Evolutionary conservation across 2,329 filamentous ascomycete species (phyloP).

Genomic region (Chrysoporthe austroafricana): DNA sequence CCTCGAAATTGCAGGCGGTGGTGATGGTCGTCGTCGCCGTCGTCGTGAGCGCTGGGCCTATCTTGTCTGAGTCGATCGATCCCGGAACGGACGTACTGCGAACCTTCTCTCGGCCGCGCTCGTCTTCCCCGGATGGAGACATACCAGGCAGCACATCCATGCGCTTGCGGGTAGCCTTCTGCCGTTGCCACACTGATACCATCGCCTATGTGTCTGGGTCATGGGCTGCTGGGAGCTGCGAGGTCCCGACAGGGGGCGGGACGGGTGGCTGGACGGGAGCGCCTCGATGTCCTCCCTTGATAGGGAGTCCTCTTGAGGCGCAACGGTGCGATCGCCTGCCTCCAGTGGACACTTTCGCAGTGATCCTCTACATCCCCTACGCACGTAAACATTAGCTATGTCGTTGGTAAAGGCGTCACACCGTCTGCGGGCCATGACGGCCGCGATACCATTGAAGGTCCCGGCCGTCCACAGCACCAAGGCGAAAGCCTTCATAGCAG

Average conservation of each 20-base stretch:
- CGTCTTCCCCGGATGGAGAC: too few relatives aligned
- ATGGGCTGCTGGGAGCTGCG: not conserved
- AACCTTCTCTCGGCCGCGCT: too few relatives aligned
- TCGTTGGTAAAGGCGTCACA: constrained; percentile 3
- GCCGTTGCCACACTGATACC: not conserved
- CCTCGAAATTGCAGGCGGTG: too few relatives aligned
- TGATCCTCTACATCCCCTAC: not conserved
- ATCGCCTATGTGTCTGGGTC: not conserved
- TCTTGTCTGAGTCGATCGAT: not conserved
- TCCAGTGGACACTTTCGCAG: not conserved
- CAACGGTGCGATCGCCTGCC: too few relatives aligned
- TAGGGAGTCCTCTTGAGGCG: not conserved
- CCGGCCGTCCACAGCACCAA: constrained; percentile 20
- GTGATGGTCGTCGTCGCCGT: too few relatives aligned
- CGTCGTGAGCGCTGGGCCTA: too few relatives aligned
- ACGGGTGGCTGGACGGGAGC: constrained; percentile 1
- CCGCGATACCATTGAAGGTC: constrained; percentile 19
- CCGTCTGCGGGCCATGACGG: constrained; percentile 1
- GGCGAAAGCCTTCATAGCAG: constrained; percentile 11
- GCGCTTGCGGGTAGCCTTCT: not conserved
- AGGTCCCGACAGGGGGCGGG: not conserved
- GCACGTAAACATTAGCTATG: constrained; percentile 1
- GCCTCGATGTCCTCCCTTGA: not conserved
- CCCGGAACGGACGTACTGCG: not conserved
- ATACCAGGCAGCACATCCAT: too few relatives aligned